Conservation (phyloP, 2,329 filamentous ascomycete genomes). For the Botrytis squamosa region DNA sequence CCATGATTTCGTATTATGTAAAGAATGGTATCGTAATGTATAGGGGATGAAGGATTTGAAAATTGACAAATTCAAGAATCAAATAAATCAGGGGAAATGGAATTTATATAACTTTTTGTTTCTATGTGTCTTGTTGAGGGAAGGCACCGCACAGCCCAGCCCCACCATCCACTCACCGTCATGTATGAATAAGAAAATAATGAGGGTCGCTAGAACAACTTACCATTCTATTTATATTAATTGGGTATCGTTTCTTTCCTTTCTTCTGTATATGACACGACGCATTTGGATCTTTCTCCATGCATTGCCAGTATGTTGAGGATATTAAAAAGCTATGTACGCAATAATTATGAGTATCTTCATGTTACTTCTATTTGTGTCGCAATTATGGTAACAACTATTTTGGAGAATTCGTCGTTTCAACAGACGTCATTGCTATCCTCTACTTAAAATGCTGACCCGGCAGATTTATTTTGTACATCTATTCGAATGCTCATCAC, state of each 20-base stretch:
- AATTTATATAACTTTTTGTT: slow-evolving; percentile 14
- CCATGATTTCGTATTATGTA: slow-evolving; percentile 31
- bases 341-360: background rate
- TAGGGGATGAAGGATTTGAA: background rate
- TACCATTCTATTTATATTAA: slow-evolving; percentile 3
- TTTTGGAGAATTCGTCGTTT: background rate
- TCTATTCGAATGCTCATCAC: background rate
- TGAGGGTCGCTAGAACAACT: slow-evolving; percentile 23
- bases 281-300: slow-evolving; percentile 3
- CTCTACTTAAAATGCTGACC: background rate
- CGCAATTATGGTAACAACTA: background rate
- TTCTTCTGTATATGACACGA: slow-evolving; percentile 7
- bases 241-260: slow-evolving; percentile 20
- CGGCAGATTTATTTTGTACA: background rate
- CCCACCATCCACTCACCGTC: slow-evolving; percentile 29
- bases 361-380: background rate
- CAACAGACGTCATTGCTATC: slow-evolving; percentile 2
- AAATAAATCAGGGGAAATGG: background rate
- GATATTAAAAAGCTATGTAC: background rate
- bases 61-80: background rate
- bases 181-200: background rate
- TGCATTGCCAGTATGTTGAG: background rate
- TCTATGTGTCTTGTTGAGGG: slow-evolving; percentile 3
- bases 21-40: too few species aligned
- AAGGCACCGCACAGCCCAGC: slow-evolving; percentile 28